These are phyloP conservation scores for Penicillium chermesinum DNA, from an alignment of 495 filamentous ascomycete species.

Conservation along the genomic window DNA sequence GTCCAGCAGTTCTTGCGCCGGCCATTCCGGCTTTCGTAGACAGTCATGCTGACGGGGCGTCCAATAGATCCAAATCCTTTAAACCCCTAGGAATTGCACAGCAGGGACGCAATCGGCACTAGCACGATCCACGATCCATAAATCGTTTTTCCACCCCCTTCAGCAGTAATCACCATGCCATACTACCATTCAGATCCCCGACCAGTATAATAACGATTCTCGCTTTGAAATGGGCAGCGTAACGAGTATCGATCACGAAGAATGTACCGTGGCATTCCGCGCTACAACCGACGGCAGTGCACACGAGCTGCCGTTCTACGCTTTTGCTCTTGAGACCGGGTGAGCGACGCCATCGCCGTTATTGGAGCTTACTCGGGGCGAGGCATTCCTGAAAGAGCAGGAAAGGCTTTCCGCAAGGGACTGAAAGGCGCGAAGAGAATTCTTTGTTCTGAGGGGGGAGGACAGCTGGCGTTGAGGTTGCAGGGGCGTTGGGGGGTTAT, in stretches of 20 bases:
- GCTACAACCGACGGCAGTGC: not conserved
- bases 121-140: too few species aligned
- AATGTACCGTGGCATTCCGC: constrained; percentile 25
- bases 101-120: too few species aligned
- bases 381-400: constrained; percentile 9
- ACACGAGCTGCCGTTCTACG: constrained; percentile 33
- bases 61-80: too few species aligned
- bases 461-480: constrained; percentile 40
- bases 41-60: too few species aligned
- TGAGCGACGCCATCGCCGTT: constrained; percentile 30
- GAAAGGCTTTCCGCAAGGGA: constrained; percentile 32
- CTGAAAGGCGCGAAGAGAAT: constrained; percentile 38
- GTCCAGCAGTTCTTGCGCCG: too few species aligned
- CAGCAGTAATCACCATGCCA: too few species aligned
- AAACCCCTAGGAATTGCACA: too few species aligned
- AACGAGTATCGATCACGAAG: constrained; percentile 23
- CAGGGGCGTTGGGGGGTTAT: constrained; percentile 48
- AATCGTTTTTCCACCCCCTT: too few species aligned
- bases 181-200: too few species aligned
- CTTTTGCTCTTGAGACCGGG: constrained; percentile 41
- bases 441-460: constrained; percentile 42
- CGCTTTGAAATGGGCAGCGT: constrained; percentile 37
- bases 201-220: constrained; percentile 32
- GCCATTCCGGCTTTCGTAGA: too few species aligned
- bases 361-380: constrained; percentile 14